Evolutionary conservation across 176 grass and related monocot species (phyloP).

Genomic region (Themeda triandra): DNA sequence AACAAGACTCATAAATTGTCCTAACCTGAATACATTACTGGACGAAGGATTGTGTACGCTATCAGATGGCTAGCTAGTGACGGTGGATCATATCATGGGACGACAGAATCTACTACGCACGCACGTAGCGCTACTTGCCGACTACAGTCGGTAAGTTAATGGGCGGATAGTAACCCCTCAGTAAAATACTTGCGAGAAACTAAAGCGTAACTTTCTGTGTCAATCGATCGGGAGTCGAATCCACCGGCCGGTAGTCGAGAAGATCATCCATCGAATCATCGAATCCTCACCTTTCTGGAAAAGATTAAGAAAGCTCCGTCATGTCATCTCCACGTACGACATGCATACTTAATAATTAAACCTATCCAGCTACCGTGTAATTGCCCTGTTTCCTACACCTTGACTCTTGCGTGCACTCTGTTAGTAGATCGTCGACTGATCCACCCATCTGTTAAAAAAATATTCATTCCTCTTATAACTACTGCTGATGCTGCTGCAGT

Average conservation of each 20-base stretch:
- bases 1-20: too few species aligned
- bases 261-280: background rate
- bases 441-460: background rate
- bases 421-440: background rate
- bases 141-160: background rate
- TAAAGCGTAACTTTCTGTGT: background rate
- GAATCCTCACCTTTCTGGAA: constrained; percentile 21
- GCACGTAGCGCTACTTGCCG: too few species aligned
- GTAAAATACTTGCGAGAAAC: constrained; percentile 4
- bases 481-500: background rate
- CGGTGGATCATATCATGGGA: too few species aligned
- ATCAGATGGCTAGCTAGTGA: too few species aligned
- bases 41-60: too few species aligned
- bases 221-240: background rate
- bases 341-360: too few species aligned
- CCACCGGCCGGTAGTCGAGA: background rate
- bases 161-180: background rate
- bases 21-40: too few species aligned
- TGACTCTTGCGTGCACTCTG: background rate
- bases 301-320: background rate
- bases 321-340: background rate
- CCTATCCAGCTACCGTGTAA: too few species aligned
- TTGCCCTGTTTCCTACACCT: background rate
- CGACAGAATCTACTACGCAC: too few species aligned
- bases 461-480: background rate